Percentiles rank a stretch among this genome's conserved stretches.
Evolutionary conservation across 768 basidiomycete genomes (phyloP).

Genomic region (Pleurotus tuber-regium): DNA sequence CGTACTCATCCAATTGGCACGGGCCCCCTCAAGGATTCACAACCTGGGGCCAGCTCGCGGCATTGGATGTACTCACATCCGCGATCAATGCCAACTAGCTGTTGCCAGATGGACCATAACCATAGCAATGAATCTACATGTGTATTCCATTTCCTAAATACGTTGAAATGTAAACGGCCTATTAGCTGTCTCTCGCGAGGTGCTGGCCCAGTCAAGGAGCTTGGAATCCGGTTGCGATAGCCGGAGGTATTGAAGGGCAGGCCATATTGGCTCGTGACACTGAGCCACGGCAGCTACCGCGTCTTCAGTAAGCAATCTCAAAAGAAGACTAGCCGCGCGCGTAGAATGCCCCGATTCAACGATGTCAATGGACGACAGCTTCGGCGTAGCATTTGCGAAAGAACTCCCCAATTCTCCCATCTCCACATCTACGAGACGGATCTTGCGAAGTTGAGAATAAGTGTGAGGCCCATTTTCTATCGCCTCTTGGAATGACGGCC

Average conservation of each 20-base stretch:
- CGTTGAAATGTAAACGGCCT: neutral
- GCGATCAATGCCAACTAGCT: slow-evolving; percentile 34
- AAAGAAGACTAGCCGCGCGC: neutral
- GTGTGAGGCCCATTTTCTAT: neutral
- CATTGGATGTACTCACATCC: slow-evolving; percentile 40
- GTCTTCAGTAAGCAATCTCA: neutral
- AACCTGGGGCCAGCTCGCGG: slow-evolving; percentile 48
- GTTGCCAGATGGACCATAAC: neutral
- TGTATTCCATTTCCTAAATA: neutral
- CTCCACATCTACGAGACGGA: neutral
- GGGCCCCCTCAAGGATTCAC: slow-evolving; percentile 45
- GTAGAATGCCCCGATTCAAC: neutral
- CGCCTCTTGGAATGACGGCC: neutral
- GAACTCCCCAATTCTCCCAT: neutral
- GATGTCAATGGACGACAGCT: neutral
- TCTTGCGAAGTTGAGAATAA: neutral
- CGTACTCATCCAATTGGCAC: slow-evolving; percentile 46
- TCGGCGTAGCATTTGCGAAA: neutral
- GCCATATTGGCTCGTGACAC: neutral
- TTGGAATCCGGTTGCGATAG: neutral
- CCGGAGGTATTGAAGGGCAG: neutral
- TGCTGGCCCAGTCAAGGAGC: neutral
- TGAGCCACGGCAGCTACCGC: neutral
- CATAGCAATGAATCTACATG: neutral
- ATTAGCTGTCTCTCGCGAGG: neutral